Conservation (phyloP, 108 stramenopile genomes). For the Pseudonitzschia delicatissima region DNA sequence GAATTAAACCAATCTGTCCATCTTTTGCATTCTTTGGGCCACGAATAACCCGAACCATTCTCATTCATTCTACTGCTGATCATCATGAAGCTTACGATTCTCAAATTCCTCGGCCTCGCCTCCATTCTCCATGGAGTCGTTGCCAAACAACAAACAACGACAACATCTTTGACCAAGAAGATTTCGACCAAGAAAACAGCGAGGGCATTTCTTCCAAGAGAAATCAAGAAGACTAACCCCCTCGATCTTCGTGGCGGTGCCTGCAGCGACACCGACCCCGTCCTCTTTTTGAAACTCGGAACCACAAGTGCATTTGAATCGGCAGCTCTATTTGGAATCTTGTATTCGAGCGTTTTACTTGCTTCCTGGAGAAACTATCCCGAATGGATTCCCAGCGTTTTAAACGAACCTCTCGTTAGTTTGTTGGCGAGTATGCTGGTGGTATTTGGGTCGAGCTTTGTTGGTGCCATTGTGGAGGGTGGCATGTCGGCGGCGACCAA, state of each 20-base stretch:
- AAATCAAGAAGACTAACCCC: background rate
- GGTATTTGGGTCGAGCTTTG: conserved; percentile 38
- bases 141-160: background rate
- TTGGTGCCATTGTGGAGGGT: conserved; percentile 41
- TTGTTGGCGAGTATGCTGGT: conserved; percentile 22
- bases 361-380: too few relatives aligned
- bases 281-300: conserved; percentile 22
- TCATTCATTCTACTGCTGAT: background rate
- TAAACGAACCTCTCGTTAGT: conserved; percentile 8
- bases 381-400: background rate
- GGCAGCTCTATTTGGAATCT: conserved; percentile 12
- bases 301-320: conserved; percentile 4
- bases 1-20: too few relatives aligned
- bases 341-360: background rate
- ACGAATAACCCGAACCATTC: too few relatives aligned
- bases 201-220: background rate
- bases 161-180: background rate
- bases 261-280: conserved; percentile 10
- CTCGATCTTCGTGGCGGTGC: conserved; percentile 3
- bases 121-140: background rate
- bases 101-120: background rate
- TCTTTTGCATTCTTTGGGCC: too few relatives aligned
- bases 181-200: background rate
- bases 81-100: background rate
- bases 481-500: conserved; percentile 48